Base-by-base conservation (phyloP, 306 rosid species). In the Inga oerstediana region DNA sequence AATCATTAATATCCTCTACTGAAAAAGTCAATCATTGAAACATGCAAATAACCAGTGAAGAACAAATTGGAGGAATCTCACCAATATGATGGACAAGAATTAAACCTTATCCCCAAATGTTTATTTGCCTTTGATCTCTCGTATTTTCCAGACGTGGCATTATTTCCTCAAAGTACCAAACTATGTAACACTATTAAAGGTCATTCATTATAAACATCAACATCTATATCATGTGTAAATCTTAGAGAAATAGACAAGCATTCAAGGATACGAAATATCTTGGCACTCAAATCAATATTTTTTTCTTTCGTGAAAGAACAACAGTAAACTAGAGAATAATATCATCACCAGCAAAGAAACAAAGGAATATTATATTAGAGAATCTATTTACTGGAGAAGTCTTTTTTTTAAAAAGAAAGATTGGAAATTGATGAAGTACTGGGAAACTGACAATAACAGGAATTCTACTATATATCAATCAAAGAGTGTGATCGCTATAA, bases 111-210 rank as follows among this genome's bases (percentile, higher is more conserved):
- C 49, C 19, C 34, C n/a, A 12, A 10, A 8, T 56, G 24, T n/a
- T 56, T 54, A 6, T 35, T 19, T 75, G 45, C 7, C 61, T 24
- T 39, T 16, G 22, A 13, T 67, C 72, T 54, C 64, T 8, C 27
- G 24, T 75, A 75, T 10, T 75, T 4, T 51, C 45, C 46, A 45
- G 82, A 78, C 82, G 85, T 72, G 83, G 78, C 56, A 39, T 76
- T 46, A 76, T 73, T 58, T 32, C 17, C 22, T 39, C 52, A 8
- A 20, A n/a, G 51, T 59, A 51, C 54, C 67, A 68, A 51, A 27
- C 59, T 17, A 6, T 5, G 14, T 1, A 54, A 17, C 61, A 54
- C 35, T 27, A 16, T 67, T 19, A 62, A 3, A 17, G 17, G 24
- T 22, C 34, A 61, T 67, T 0, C 6, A 12, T 49, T 16, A 49